phyloP scores from a whole-genome alignment of 179 eudicot genomes.

The Silene noctiflora region DNA sequence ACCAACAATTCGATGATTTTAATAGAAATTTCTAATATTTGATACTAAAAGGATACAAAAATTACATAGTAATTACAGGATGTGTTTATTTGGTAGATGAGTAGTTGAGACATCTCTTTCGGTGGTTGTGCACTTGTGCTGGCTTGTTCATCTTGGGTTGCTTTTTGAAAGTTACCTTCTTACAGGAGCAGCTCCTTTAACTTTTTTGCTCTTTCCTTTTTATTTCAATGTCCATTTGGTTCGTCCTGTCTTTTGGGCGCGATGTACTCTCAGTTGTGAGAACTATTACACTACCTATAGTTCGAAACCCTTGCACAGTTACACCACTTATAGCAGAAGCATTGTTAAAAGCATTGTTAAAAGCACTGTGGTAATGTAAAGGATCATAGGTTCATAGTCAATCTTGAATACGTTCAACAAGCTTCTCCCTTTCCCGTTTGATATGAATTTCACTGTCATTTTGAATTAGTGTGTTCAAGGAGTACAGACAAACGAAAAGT shows the following conservation, averaged over 20 bases:
- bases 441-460: not conserved
- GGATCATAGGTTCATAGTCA: too few relatives aligned
- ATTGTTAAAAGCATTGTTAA: too few relatives aligned
- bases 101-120: constrained; percentile 32
- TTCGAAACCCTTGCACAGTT: too few relatives aligned
- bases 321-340: too few relatives aligned
- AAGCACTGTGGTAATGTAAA: too few relatives aligned
- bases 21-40: not conserved
- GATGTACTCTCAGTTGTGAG: too few relatives aligned
- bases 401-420: not conserved
- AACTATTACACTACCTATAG: too few relatives aligned
- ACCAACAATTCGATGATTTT: not conserved
- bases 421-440: not conserved
- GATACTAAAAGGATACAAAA: constrained; percentile 3
- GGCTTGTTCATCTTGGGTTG: constrained; percentile 8
- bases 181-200: not conserved
- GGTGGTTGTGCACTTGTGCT: constrained; percentile 10
- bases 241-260: too few relatives aligned
- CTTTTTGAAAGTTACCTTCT: constrained; percentile 18
- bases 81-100: constrained; percentile 19
- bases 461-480: not conserved
- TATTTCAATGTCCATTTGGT: not conserved
- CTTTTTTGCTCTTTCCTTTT: not conserved
- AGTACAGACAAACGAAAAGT: not conserved
- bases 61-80: not conserved